A percentile compares a stretch with the other conserved stretches of the same genome.
Evolutionary conservation across 2,329 filamentous ascomycete species (phyloP).

Genomic region (Monosporascus sp.): DNA sequence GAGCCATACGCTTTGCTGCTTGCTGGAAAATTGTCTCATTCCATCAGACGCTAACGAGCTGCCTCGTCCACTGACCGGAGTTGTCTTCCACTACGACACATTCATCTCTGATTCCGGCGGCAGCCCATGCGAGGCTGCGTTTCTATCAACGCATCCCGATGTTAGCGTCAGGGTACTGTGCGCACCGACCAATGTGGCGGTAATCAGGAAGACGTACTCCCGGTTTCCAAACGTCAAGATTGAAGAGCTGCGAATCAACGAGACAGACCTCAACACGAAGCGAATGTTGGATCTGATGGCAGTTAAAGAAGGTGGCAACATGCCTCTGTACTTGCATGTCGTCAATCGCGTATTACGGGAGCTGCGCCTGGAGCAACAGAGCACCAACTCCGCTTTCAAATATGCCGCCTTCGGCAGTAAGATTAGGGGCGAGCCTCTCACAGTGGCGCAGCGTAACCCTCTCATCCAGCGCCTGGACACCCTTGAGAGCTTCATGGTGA

Average conservation of each 20-base stretch:
- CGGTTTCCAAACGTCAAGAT: slow-evolving; percentile 40
- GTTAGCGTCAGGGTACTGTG: slow-evolving; percentile 50
- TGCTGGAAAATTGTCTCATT: slow-evolving; percentile 54
- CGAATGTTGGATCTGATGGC: slow-evolving; percentile 59
- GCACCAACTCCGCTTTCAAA: slow-evolving; percentile 33
- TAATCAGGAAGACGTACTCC: slow-evolving; percentile 36
- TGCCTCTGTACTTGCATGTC: slow-evolving; percentile 55
- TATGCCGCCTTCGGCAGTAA: slow-evolving; percentile 43
- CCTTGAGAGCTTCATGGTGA: slow-evolving; percentile 57
- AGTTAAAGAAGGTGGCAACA: slow-evolving; percentile 33
- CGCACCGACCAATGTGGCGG: slow-evolving; percentile 44
- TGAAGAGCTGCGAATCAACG: slow-evolving; percentile 44
- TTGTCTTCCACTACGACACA: slow-evolving; percentile 62
- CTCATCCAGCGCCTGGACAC: slow-evolving; percentile 56
- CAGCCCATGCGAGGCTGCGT: slow-evolving; percentile 55
- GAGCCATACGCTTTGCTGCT: slow-evolving; percentile 53
- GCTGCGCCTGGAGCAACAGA: slow-evolving; percentile 44
- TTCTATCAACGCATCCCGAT: slow-evolving; percentile 37
- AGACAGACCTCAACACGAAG: slow-evolving; percentile 49
- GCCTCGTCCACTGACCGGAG: slow-evolving; percentile 47
- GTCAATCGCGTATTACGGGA: slow-evolving; percentile 51
- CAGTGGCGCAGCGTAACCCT: slow-evolving; percentile 44
- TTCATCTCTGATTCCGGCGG: slow-evolving; percentile 44
- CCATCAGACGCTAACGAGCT: slow-evolving; percentile 38
- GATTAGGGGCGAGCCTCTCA: slow-evolving; percentile 34